Evolutionary conservation across 257 asterid species (phyloP), one percentile per base, ranked within the genome.

Genomic region (Rhazya stricta): DNA sequence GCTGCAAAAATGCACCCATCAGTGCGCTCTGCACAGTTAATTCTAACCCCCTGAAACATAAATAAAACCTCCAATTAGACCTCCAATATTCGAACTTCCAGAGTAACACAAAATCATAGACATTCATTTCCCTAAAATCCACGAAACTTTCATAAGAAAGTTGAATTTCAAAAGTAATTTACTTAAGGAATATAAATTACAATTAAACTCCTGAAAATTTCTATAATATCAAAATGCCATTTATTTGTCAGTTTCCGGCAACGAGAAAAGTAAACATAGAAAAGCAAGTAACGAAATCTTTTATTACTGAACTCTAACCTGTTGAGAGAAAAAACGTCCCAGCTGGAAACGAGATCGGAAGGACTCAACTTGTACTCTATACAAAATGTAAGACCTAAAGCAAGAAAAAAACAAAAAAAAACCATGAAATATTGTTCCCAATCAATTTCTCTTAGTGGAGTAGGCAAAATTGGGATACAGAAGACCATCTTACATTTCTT

Each of bases 1-100:
- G 96, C 86, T 89, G 91, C 63, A 92, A 81, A 76, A 95, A 95
- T 37, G 91, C 89, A 83, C 88, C 97, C 91, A 95, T 92, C 69
- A 89, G 96, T 32, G 89, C 85, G 89, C 91, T 88, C 66, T 75
- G 90, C 60, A 95, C 98, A 0, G 83, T 84, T 37, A 73, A 72
- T 75, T 86, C 97, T 42, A 92, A 83, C 57, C 88, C 86, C 86
- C 99, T 95, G 91, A 30, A 57, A 81, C 74, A 83, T 61, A 58
- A 43, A 36, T 29, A 72, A n/a, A 37, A 51, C 8, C 37, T 68
- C 69, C 50, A 72, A 18, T 73, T 29, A 74, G 9, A 50, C 34
- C 21, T 29, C 42, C 42, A 57, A 50, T 71, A 36, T n/a, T 37
- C 29, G 56, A 39, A 57, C 27, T 29, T 37, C 32, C 78, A 13